Base-by-base conservation (phyloP, 257 asterid species). In the Anisodus tanguticus region DNA sequence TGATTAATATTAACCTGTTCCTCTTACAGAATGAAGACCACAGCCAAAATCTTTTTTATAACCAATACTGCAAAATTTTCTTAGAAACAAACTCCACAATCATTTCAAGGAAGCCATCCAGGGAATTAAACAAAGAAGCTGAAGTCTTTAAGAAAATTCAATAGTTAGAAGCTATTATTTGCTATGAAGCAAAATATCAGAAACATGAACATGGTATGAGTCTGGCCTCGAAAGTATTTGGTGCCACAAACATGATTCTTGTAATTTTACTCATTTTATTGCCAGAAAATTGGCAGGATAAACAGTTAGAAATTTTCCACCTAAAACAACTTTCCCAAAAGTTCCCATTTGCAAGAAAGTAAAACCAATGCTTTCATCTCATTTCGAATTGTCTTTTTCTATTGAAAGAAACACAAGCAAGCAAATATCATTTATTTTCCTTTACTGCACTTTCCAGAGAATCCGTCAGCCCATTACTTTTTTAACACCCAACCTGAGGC, bases 211-310 rank as follows among this genome's bases (percentile, higher is more conserved):
- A 51, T 51, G 45, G 64, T 26, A 54, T 13, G 81, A 76, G 81
- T 26, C 81, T 76, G 64, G 47, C 64, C 26, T 22, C 49, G 0
- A 53, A 22, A 76, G 81, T 51, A 13, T 26, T 26, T 76, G 64
- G 81, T 26, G 26, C 47, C 81, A 76, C 12, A 13, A 76, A 76
- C 64, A 76, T 76, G 81, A 63, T 26, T 74, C 80, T 51, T 76
- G 63, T 53, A 53, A 76, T 31, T 74, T 26, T 59, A 59, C 63
- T 76, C 63, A 76, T 76, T 51, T 53, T 13, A 26, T 53, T 26
- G 39, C 17, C 15, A 76, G 81, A 76, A 74, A 51, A 12, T 51
- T 47, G 22, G 45, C 81, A 51, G 63, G 47, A 76, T 51, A 19
- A 76, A 53, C 11, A 6, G 7, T 43, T 71, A 43, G 57, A 41